These are phyloP conservation scores for Cryphonectria naterciae DNA, from an alignment of 2,329 filamentous ascomycete species.

Conservation along the genomic window DNA sequence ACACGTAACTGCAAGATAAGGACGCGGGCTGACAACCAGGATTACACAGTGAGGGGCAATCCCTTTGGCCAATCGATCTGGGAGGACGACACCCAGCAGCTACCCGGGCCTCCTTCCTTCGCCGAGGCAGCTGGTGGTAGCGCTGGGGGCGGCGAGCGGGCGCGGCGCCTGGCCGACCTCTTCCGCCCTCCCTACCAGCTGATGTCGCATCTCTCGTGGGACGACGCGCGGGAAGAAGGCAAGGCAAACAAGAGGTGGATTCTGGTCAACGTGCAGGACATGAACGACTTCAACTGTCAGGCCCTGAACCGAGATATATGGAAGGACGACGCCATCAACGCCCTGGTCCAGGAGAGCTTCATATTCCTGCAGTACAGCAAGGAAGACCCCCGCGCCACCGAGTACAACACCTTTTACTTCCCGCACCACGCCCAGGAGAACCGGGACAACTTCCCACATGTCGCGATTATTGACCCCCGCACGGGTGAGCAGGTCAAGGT, in stretches of 20 bases:
- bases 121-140: constrained; percentile 27
- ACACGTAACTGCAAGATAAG: background rate
- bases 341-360: constrained; percentile 89
- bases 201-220: constrained; percentile 80
- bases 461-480: constrained; percentile 91
- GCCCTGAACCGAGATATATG: constrained; percentile 92
- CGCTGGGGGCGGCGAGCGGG: constrained; percentile 48
- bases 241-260: constrained; percentile 93
- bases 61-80: constrained; percentile 47
- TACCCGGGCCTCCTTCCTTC: constrained; percentile 5
- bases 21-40: constrained; percentile 18
- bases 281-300: constrained; percentile 92
- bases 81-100: constrained; percentile 36
- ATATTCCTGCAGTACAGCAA: constrained; percentile 95
- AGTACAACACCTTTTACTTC: constrained; percentile 93
- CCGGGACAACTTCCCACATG: constrained; percentile 91
- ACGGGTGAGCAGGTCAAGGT: constrained; percentile 97
- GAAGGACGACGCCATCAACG: constrained; percentile 80
- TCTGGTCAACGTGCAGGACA: constrained; percentile 92
- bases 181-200: constrained; percentile 92
- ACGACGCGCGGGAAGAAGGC: constrained; percentile 80
- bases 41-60: constrained; percentile 33
- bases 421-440: constrained; percentile 70
- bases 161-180: constrained; percentile 82
- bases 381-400: constrained; percentile 74